Base-by-base conservation (phyloP, 441 rosid species). In the Gossypium schwendimanii region DNA sequence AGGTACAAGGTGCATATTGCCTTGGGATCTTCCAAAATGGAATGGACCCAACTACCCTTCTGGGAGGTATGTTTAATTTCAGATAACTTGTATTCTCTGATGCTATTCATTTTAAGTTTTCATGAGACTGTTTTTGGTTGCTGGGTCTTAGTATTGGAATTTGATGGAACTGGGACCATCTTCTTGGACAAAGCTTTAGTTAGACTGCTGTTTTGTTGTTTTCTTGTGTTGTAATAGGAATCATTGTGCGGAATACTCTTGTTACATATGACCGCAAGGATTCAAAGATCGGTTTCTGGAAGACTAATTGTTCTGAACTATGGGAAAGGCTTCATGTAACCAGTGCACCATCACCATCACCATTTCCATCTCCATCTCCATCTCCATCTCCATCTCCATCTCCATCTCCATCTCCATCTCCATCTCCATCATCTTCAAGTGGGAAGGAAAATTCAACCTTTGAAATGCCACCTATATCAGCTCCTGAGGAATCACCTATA, bases 11-110 rank as follows among this genome's bases (percentile, higher is more conserved):
- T 4, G 98, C 92, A 47, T 92, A 91, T 77, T 94, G 99, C 82
- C 85, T 94, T 20, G 99, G 99, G 65, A 78, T 94, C 58, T 94
- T 94, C 77, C 97, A 83, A 76, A 94, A 94, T 72, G 97, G 91
- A 68, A 86, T 81, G 80, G 99, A 94, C 74, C 92, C 91, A 68
- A 88, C 98, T 47, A 92, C 97, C 72, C 94, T 94, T 63, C 83
- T 94, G 36, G 99, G 99, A 85, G 99, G 97, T 94, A 77, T 68
- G 72, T 47, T 10, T 52, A 12, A 59, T 44, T 59, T 55, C 60
- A 21, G 33, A 21, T 20, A 44, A 20, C 53, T 33, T 12, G 31
- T 54, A 1, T 23, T 18, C 20, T 2, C 6, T 33, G 47, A 28
- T 69, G 31, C 18, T 9, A 31, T 69, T 33, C 17, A 15, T 15